Evolutionary conservation across 257 asterid genomes (phyloP).

Genomic region (Verbascum thapsus): DNA sequence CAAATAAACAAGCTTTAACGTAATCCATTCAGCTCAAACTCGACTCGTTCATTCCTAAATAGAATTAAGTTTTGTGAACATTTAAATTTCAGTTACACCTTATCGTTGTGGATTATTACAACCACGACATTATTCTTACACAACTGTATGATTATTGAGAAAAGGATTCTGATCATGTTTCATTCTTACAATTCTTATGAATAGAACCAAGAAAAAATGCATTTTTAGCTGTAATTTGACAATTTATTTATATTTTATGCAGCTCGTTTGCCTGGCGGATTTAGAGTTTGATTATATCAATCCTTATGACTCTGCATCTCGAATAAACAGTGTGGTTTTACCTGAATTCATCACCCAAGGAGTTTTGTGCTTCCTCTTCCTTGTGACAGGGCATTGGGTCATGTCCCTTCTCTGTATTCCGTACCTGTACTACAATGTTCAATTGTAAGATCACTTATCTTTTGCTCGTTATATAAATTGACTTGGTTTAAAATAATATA

Average conservation of each 20-base stretch:
- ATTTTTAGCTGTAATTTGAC: background rate
- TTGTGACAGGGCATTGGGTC: conserved; percentile 75
- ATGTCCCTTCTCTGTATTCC: conserved; percentile 66
- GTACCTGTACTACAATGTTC: conserved; percentile 62
- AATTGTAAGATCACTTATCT: conserved; percentile 56
- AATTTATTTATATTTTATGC: conserved; percentile 32
- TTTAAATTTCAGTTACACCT: too few relatives aligned
- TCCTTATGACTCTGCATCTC: conserved; percentile 73
- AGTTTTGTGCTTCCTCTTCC: conserved; percentile 59
- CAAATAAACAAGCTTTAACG: too few relatives aligned
- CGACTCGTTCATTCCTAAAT: too few relatives aligned
- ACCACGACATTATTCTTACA: too few relatives aligned
- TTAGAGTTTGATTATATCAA: conserved; percentile 80
- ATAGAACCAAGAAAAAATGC: too few relatives aligned
- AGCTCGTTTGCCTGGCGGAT: conserved; percentile 77
- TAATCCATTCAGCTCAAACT: too few relatives aligned
- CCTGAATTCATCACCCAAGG: conserved; percentile 79
- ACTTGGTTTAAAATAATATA: background rate
- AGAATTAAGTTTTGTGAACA: too few relatives aligned
- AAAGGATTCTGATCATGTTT: too few relatives aligned
- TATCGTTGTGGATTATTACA: too few relatives aligned
- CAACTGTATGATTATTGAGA: too few relatives aligned
- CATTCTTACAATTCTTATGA: too few relatives aligned
- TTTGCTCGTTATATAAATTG: conserved; percentile 9
- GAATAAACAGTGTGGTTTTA: conserved; percentile 59